These are phyloP conservation scores for Naganishia antarctica DNA, from an alignment of 768 basidiomycete species.

Conservation along the genomic window DNA sequence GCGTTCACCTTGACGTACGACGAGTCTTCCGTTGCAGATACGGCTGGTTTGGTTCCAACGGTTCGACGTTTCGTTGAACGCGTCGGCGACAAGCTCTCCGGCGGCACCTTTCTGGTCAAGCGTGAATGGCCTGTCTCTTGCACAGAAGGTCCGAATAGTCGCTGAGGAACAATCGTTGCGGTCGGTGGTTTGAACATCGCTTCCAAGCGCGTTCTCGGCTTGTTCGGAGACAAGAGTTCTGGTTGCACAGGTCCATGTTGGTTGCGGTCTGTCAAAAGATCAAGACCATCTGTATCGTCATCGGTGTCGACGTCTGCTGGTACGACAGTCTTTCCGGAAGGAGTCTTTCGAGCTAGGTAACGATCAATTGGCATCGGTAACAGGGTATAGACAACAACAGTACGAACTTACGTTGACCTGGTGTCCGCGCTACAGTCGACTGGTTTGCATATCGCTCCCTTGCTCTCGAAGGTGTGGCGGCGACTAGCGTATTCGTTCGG, in stretches of 20 bases:
- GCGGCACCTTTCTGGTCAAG: constrained; percentile 3
- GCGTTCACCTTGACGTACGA: background rate
- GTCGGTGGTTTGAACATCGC: constrained; percentile 4
- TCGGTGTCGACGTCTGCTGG: constrained; percentile 7
- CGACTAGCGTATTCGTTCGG: background rate
- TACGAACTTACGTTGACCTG: constrained; percentile 10
- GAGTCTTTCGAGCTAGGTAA: background rate
- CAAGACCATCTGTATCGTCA: background rate
- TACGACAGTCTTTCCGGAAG: constrained; percentile 5
- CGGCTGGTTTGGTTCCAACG: background rate
- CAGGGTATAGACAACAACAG: background rate
- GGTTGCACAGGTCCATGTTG: background rate
- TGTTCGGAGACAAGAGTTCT: background rate
- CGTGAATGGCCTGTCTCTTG: background rate
- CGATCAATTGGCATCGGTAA: background rate
- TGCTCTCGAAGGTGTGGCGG: background rate
- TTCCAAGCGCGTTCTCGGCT: constrained; percentile 1
- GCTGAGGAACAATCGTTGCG: background rate
- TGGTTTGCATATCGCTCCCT: background rate
- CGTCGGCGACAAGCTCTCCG: background rate
- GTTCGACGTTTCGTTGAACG: constrained; percentile 13
- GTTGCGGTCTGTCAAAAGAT: background rate
- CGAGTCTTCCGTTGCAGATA: background rate
- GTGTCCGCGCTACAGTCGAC: background rate
- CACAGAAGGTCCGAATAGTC: background rate